Base-by-base conservation (phyloP, 1,284 basidiomycete genomes). In the Exsudoporus floridanus region DNA sequence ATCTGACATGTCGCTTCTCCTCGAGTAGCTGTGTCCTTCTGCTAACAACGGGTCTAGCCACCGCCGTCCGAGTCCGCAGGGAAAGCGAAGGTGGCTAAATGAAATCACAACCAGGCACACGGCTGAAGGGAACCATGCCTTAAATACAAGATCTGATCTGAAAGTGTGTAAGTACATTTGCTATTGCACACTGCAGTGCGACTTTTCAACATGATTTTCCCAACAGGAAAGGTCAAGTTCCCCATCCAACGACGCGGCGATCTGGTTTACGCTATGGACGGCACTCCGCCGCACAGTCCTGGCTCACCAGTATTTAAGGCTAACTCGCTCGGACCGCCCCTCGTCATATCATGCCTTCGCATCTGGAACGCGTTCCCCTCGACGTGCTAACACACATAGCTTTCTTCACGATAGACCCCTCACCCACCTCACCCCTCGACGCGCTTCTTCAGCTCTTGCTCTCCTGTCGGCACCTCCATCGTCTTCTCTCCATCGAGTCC, bases 351-450 rank as follows among this genome's bases (percentile, higher is more conserved):
- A 79, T 78, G 77, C 36, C 67, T 60, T 75, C 77, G 54, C 63
- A 59, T 47, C 67, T 84, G 44, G 75, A 80, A 49, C 65, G 59
- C 5, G 58, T 80, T 44, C 81, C 81, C 33, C 64, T 65, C 57
- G 79, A 83, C 57, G 65, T 84, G 49, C 73, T 84, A n/a, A 73
- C 74, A 33, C 66, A 80, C 54, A 73, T 84, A 21, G 80, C 79
- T 10, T 71, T 76, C 54, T 69, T 77, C 41, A 66, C 72, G 23
- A 73, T 72, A 18, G 68, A 73, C 10, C 65, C 69, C 8, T 67
- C 70, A 6, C 59, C 69, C 27, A 66, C 72, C 13, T 69, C 68
- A 0, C 54, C 74, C 21, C 77, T 74, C n/a, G 65, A 58, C 40
- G 60, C 69, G 51, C 63, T 84, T 55, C 61, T 74, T n/a, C 63